phyloP scores from a whole-genome alignment of 208 protist genomes.

The Trichomonas tenax region DNA sequence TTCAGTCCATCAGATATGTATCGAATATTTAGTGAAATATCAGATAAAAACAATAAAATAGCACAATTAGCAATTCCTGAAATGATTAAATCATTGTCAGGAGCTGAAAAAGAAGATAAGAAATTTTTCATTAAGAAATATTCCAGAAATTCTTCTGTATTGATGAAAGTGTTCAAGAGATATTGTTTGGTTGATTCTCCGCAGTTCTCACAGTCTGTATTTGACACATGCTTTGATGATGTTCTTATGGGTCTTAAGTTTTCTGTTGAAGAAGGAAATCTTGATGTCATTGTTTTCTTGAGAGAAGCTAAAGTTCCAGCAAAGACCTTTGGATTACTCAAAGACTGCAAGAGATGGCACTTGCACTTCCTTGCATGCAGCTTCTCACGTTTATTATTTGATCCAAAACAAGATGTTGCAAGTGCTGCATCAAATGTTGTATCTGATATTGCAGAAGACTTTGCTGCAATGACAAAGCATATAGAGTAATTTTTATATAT shows the following conservation, averaged over 20 bases:
- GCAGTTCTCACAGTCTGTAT: neutral
- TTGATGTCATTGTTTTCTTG: neutral
- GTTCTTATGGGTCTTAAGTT: neutral
- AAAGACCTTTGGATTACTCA: neutral
- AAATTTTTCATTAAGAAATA: neutral
- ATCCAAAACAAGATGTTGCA: neutral
- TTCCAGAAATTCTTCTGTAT: neutral
- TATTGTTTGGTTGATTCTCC: neutral
- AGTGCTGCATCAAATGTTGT: neutral
- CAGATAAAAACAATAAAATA: neutral
- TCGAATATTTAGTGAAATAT: neutral
- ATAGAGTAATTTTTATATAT: neutral
- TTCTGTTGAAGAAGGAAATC: neutral
- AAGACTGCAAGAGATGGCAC: neutral
- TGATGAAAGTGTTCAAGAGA: neutral
- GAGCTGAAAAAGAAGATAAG: neutral
- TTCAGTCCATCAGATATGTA: neutral
- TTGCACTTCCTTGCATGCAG: neutral
- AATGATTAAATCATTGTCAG: neutral
- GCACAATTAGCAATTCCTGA: neutral
- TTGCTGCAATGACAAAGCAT: neutral
- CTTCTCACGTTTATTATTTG: neutral
- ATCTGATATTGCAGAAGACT: neutral
- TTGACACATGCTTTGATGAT: neutral
- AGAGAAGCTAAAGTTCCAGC: neutral